A percentile compares a stretch with the other conserved stretches of the same genome.
Evolutionary conservation across 768 basidiomycete genomes (phyloP).

Genomic region (Hydnum rufescens): DNA sequence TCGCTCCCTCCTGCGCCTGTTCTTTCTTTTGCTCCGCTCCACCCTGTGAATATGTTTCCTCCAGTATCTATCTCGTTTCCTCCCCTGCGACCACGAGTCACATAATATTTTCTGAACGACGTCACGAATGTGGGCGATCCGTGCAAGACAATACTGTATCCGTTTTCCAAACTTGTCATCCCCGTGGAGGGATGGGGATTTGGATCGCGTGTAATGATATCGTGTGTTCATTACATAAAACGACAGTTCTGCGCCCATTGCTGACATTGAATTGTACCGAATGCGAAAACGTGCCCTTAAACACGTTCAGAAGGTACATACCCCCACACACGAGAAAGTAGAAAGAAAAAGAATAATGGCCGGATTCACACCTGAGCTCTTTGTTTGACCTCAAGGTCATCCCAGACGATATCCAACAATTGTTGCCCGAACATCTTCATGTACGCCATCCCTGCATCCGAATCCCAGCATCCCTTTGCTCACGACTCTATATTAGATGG

Average conservation of each 20-base stretch:
- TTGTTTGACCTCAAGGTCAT: slow-evolving; percentile 59
- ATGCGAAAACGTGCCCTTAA: background rate
- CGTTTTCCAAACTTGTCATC: background rate
- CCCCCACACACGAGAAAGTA: background rate
- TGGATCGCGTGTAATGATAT: no score
- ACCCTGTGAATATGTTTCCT: background rate
- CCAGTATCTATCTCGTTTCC: background rate
- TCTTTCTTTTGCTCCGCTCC: background rate
- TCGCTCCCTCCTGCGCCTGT: background rate
- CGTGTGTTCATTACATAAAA: no score
- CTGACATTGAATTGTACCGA: background rate
- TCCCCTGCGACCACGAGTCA: background rate
- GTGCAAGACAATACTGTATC: background rate
- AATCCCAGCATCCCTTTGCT: background rate
- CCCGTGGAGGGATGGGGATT: no score
- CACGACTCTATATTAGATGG: no score
- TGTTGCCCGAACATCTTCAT: slow-evolving; percentile 46
- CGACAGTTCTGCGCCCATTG: no score
- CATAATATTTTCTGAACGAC: background rate
- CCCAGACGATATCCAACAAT: slow-evolving; percentile 36
- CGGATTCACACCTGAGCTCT: slow-evolving; percentile 40
- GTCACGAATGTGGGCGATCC: background rate
- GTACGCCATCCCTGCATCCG: slow-evolving; percentile 21
- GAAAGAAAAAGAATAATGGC: background rate
- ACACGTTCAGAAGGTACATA: background rate